phyloP scores from a whole-genome alignment of 2,329 filamentous ascomycete species.

The Aureobasidium sp. region DNA sequence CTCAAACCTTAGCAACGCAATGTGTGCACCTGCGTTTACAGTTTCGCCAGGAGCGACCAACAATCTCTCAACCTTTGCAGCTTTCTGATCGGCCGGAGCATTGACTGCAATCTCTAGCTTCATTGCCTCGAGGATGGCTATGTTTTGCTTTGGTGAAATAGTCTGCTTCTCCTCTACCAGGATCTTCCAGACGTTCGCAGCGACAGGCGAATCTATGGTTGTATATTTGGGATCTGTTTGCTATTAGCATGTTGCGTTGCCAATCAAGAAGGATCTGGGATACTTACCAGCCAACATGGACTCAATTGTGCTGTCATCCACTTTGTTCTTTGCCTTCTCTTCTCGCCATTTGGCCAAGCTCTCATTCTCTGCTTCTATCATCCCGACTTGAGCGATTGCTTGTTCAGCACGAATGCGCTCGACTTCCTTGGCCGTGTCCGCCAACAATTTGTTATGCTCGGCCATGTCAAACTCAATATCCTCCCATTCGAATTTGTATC shows the following conservation, averaged over 20 bases:
- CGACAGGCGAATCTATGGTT: constrained; percentile 37
- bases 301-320: constrained; percentile 45
- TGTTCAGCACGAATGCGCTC: constrained; percentile 40
- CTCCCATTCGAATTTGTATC: constrained; percentile 47
- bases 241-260: not conserved
- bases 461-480: constrained; percentile 49
- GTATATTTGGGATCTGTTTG: constrained; percentile 30
- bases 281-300: constrained; percentile 40
- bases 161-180: constrained; percentile 33
- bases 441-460: constrained; percentile 46
- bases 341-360: constrained; percentile 36
- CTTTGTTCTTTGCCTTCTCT: constrained; percentile 37
- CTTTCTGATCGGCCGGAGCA: constrained; percentile 28
- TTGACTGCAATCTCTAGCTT: constrained; percentile 42
- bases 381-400: constrained; percentile 41
- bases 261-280: not conserved
- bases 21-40: constrained; percentile 31
- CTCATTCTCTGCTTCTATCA: constrained; percentile 43
- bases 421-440: constrained; percentile 43
- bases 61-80: constrained; percentile 34
- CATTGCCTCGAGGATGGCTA: constrained; percentile 42
- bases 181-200: constrained; percentile 43
- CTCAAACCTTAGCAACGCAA: constrained; percentile 24
- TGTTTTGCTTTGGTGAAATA: constrained; percentile 29
- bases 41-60: constrained; percentile 38